Evolutionary conservation across 345 rosid genomes (phyloP), one percentile per base, ranked within the genome.

Genomic region (Cardiospermum halicacabum): DNA sequence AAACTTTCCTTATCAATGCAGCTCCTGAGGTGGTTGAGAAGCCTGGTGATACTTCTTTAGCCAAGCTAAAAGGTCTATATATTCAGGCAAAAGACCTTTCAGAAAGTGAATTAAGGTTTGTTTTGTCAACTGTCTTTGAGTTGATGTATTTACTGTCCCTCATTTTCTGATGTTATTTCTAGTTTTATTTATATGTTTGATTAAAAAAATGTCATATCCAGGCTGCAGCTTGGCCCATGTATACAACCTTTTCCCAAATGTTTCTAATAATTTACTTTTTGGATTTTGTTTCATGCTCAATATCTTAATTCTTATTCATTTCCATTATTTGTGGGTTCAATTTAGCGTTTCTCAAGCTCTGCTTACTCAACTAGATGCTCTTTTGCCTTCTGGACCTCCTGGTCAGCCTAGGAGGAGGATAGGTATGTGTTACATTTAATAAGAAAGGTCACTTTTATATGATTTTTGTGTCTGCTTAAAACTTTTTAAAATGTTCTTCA

Each of bases 1-100:
- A 62, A 58, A 64, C 55, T 64, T 64, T 58, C 39, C 69, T 32
- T 77, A 58, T 58, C 36, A 58, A 77, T 72, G 76, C 85, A 88
- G 98, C 87, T 61, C 97, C 97, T 8, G 98, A 90, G 77, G 77
- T 90, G 66, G 90, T 90, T 70, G 98, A 88, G 84, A 93, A 86
- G 79, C 94, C 90, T 26, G 91, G 89, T 64, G 98, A 93, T 80
- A 74, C 5, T 73, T 85, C 92, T 22, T 80, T 88, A 49, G 61
- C 81, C 31, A 90, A 31, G 81, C 85, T 90, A 47, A 90, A 78
- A 77, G 9, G 0, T 58, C 71, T 79, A 28, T 93, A 93, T 70
- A 81, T 72, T 61, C 92, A 62, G 48, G 97, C 95, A 11, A 93
- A 77, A 79, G 98, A 85, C 7, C 92, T 93, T 66, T 90, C 97